Evolutionary conservation across 2,329 filamentous ascomycete species (phyloP).

Genomic region (Aureobasidium sp.): DNA sequence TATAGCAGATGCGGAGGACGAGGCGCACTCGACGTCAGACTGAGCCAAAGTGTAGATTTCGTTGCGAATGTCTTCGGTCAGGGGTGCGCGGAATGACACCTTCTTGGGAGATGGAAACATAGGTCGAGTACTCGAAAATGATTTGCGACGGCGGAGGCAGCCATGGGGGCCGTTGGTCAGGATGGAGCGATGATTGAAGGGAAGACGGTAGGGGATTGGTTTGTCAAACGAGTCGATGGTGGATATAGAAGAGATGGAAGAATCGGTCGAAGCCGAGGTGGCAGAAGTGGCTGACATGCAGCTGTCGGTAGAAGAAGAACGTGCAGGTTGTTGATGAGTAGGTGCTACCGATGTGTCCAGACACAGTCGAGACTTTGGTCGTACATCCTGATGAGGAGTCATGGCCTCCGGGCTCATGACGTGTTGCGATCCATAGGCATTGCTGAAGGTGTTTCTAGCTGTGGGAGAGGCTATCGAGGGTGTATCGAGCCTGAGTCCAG

Average conservation of each 20-base stretch:
- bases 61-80: slow-evolving; percentile 55
- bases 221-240: slow-evolving; percentile 30
- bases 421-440: slow-evolving; percentile 40
- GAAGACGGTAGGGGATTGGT: slow-evolving; percentile 39
- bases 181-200: slow-evolving; percentile 41
- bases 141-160: slow-evolving; percentile 31
- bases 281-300: slow-evolving; percentile 15
- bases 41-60: slow-evolving; percentile 50
- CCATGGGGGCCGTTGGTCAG: slow-evolving; percentile 39
- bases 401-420: slow-evolving; percentile 6
- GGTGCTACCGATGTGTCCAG: slow-evolving; percentile 6
- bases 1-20: slow-evolving; percentile 27
- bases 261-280: slow-evolving; percentile 31
- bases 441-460: slow-evolving; percentile 54
- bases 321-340: slow-evolving; percentile 3
- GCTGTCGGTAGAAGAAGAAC: slow-evolving; percentile 14
- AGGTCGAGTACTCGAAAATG: slow-evolving; percentile 34
- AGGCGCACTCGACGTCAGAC: slow-evolving; percentile 45
- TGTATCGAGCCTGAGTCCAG: slow-evolving; percentile 47
- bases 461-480: slow-evolving; percentile 54
- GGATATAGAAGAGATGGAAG: slow-evolving; percentile 31
- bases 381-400: slow-evolving; percentile 1
- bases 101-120: slow-evolving; percentile 51
- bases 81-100: slow-evolving; percentile 49
- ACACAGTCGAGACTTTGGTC: slow-evolving; percentile 4